Base-by-base conservation (phyloP, 768 basidiomycete genomes). In the Tulasnella sp. region DNA sequence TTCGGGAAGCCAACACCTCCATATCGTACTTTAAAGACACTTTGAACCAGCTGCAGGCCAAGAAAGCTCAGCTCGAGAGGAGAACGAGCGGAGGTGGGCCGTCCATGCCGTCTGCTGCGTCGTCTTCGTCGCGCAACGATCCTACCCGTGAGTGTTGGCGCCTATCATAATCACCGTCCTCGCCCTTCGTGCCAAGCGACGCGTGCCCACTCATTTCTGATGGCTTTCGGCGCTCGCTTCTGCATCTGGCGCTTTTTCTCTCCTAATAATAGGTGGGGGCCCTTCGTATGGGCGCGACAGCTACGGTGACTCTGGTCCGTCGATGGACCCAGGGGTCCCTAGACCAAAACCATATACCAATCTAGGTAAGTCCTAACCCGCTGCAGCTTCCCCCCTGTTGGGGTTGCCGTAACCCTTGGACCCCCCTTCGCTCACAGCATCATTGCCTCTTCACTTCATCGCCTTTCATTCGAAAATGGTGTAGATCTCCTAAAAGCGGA, bases 401-500 rank as follows among this genome's bases (percentile, higher is more conserved):
- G 52, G 39, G 52, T 42, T 38, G 71, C 46, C 27, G 39, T 31
- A 76, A 72, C n/a, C n/a, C 36, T 27, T 42, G 44, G 44, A 34
- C 42, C 42, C 78, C n/a, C 78, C 56, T 39, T 38, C 36, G 12
- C 52, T 72, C 39, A 74, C 24, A 9, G 48, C 48, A 48, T 19
- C 48, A 19, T n/a, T 24, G 24, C 4, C 52, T 0, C 8, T 52
- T 27, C 10, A 4, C 21, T 71, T 74, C 71, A 38, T 74, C 21
- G n/a, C n/a, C n/a, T n/a, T n/a, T n/a, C n/a, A n/a, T n/a, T n/a
- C n/a, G n/a, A n/a, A 52, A 75, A 31, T 19, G 74, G 19, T 71
- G 21, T 80, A 89, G 98, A 99, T 88, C 88, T 99, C 81, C 95
- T 98, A 86, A 97, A 97, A 86, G 96, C 96, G 81, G 98, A 99